Evolutionary conservation across 306 rosid species (phyloP), one percentile per base, ranked within the genome.

Genomic region (Cercis canadensis): DNA sequence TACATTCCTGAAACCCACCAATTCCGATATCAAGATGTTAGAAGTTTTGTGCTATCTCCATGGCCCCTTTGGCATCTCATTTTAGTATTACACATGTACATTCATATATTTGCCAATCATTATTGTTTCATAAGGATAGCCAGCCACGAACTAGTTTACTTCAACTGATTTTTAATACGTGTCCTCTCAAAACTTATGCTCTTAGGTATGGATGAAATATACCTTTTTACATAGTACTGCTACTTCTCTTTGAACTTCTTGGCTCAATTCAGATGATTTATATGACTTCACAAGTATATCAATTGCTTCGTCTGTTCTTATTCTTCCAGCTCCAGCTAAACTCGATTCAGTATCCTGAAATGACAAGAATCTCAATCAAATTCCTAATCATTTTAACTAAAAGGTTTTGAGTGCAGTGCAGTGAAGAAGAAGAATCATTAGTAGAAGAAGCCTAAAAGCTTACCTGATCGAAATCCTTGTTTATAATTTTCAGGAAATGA

Each of bases 401-500:
- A 24, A 24, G 29, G 29, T 24, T 24, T 24, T 24, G 29, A 1
- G 3, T 24, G 29, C 29, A 24, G 29, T 24, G 29, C 29, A 24
- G 4, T 7, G 16, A 62, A 40, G 8, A 61, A n/a, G 29, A 24
- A 24, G n/a, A 24, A 24, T 24, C 29, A 24, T 24, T 24, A 24
- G 29, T 37, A 5, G 10, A 8, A 37, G 10, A 37, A 34, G 5
- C 39, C 7, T 34, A 7, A 7, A 34, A 34, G 3, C 43, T 37
- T 76, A 87, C 96, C 71, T 56, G 74, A 57, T 87, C 89, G 11
- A 90, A 90, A 69, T 90, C 93, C 84, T 83, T 90, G 83, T 90
- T 90, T 70, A 87, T 84, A 33, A 89, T 90, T 69, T 85, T 86
- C 37, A 90, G 79, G 57, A 78, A 84, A 76, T 90, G 96, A 78